Evolutionary conservation across 176 grass and related monocot species (phyloP).

Genomic region (Eleusine coracana): DNA sequence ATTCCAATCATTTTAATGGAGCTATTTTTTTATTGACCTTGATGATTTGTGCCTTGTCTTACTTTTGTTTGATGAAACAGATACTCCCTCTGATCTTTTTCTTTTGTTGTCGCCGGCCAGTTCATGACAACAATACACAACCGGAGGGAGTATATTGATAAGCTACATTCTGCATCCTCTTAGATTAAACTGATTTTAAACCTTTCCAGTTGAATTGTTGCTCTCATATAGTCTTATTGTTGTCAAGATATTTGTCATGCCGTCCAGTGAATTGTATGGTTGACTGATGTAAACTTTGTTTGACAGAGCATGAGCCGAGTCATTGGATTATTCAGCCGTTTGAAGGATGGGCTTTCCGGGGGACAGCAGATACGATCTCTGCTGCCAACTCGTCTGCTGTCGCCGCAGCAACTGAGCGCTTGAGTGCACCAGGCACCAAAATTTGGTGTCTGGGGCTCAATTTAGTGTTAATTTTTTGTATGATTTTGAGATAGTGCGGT

Average conservation of each 20-base stretch:
- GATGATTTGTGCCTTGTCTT: not conserved
- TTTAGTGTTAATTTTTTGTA: not conserved
- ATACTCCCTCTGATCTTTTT: too few relatives aligned
- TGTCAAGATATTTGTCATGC: not conserved
- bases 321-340: constrained; percentile 50
- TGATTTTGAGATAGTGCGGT: constrained; percentile 22
- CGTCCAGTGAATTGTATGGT: not conserved
- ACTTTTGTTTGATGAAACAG: not conserved
- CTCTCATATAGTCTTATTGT: not conserved
- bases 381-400: constrained; percentile 35
- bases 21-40: not conserved
- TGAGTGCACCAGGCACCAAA: not conserved
- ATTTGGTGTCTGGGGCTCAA: not conserved
- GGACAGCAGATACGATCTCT: constrained; percentile 41
- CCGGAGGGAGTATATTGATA: too few relatives aligned
- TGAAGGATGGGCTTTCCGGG: constrained; percentile 39
- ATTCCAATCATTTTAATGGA: not conserved
- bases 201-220: not conserved
- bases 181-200: not conserved
- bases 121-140: too few relatives aligned
- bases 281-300: constrained; percentile 15
- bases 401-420: constrained; percentile 25
- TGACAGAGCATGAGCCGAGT: constrained; percentile 37
- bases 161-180: constrained; percentile 2
- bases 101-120: too few relatives aligned